Evolutionary conservation across 768 basidiomycete genomes (phyloP).

Genomic region (Calocybe indica): DNA sequence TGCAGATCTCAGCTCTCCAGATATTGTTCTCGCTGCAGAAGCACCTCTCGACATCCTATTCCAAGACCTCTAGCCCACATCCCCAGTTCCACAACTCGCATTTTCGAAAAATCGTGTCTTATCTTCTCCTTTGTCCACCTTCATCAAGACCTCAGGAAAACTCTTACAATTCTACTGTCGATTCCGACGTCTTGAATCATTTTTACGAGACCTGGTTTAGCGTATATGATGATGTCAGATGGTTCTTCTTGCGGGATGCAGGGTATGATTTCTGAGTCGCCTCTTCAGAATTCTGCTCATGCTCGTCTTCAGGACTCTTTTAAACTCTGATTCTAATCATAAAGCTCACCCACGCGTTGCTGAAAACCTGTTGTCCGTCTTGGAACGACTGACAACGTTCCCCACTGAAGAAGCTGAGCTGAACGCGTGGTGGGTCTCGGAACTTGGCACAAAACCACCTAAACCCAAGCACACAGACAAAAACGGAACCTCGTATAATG

Average conservation of each 20-base stretch:
- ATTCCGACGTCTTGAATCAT: slow-evolving; percentile 52
- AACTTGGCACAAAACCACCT: slow-evolving; percentile 53
- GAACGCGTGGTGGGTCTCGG: slow-evolving; percentile 75
- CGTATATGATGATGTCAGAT: slow-evolving; percentile 77
- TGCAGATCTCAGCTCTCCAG: slow-evolving; percentile 63
- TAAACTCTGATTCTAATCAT: slow-evolving; percentile 20
- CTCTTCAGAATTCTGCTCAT: not conserved
- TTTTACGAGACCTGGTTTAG: slow-evolving; percentile 74
- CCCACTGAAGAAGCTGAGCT: slow-evolving; percentile 66
- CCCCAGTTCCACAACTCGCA: slow-evolving; percentile 66
- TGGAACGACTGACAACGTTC: slow-evolving; percentile 67
- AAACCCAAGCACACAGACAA: slow-evolving; percentile 37
- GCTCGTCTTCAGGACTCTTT: slow-evolving; percentile 19
- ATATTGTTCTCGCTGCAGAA: slow-evolving; percentile 75
- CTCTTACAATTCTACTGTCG: slow-evolving; percentile 30
- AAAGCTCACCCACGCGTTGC: slow-evolving; percentile 31
- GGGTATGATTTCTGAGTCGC: slow-evolving; percentile 38
- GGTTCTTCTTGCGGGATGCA: slow-evolving; percentile 83
- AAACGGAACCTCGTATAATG: slow-evolving; percentile 19
- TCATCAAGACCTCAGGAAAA: slow-evolving; percentile 26
- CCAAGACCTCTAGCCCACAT: slow-evolving; percentile 34
- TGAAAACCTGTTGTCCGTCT: slow-evolving; percentile 49
- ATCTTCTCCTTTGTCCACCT: slow-evolving; percentile 55
- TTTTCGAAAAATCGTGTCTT: slow-evolving; percentile 58
- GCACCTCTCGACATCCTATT: slow-evolving; percentile 65